Base-by-base conservation (phyloP, 331 rosid genomes). In the Acacia concinna region DNA sequence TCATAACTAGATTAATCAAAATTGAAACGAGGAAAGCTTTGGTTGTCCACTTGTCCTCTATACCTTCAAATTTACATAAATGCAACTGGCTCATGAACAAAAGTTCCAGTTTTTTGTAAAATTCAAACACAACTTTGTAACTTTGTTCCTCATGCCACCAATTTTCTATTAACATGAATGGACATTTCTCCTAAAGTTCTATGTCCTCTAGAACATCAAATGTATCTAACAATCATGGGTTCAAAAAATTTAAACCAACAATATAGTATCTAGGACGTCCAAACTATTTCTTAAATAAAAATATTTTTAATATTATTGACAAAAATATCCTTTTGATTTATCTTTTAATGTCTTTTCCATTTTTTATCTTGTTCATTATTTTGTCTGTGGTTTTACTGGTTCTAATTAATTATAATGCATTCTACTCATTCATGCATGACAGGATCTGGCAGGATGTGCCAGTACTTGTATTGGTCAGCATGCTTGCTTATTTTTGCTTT, bases 381-480 rank as follows among this genome's bases (percentile, higher is more conserved):
- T 44, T 44, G 15, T 70, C 38, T 2, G 37, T 25, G n/a, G 5
- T 28, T 40, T 8, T 7, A 62, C 67, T 54, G 21, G 13, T 32
- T 78, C 67, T 63, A 46, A 44, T 68, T 73, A 57, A 35, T 68
- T 78, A 71, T 47, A 46, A 76, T 67, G 59, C 64, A 69, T 28
- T 62, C 15, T 81, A 74, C 27, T 70, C 25, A 7, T 70, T 44
- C 35, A 14, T 70, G 59, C 59, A 70, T 27, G 74, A 27, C 95
- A 91, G 98, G 92, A 83, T 88, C 81, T 93, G 98, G 93, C 92
- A 87, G 81, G 98, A 90, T 82, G 85, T 90, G 78, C 97, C 97
- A 4, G 84, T 90, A 63, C 93, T 93, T 60, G 82, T 88, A 83
- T 82, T 93, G 69, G 84, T 93, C 82, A 91, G 97, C 97, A 91